phyloP scores from a whole-genome alignment of 768 basidiomycete species.

The Russula virescens region DNA sequence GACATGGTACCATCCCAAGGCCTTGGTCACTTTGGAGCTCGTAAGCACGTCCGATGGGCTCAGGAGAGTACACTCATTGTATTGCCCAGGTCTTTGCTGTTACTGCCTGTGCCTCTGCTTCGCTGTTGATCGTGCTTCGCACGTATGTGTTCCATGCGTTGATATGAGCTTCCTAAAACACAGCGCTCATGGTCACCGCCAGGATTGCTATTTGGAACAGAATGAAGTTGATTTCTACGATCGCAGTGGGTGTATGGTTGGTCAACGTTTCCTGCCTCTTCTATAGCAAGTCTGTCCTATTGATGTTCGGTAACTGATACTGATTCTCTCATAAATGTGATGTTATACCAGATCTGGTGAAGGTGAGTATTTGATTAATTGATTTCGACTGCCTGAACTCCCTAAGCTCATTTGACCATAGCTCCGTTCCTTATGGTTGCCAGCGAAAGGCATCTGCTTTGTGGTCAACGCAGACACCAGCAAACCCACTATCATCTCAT shows the following conservation, averaged over 20 bases:
- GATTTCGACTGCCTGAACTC: too few relatives aligned
- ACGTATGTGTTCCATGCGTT: neutral
- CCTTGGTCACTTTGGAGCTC: neutral
- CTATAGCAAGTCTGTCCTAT: too few relatives aligned
- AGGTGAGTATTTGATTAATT: too few relatives aligned
- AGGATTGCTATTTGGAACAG: conserved; percentile 6
- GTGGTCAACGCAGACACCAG: neutral
- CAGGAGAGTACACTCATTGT: neutral
- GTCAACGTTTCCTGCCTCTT: neutral
- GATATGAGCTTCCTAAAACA: neutral
- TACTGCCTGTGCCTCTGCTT: neutral
- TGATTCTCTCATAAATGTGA: too few relatives aligned
- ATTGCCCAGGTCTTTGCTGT: neutral
- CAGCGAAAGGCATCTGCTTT: neutral
- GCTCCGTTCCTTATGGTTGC: neutral
- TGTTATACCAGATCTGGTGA: too few relatives aligned
- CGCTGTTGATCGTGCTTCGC: conserved; percentile 2
- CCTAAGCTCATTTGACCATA: neutral
- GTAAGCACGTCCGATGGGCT: neutral
- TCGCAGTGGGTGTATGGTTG: neutral
- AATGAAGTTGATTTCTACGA: too few relatives aligned
- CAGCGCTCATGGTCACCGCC: neutral
- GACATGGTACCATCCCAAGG: neutral
- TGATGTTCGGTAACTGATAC: too few relatives aligned
- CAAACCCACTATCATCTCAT: neutral